Conservation (phyloP, 2,329 filamentous ascomycete genomes). For the Pseudogymnoascus sp. region DNA sequence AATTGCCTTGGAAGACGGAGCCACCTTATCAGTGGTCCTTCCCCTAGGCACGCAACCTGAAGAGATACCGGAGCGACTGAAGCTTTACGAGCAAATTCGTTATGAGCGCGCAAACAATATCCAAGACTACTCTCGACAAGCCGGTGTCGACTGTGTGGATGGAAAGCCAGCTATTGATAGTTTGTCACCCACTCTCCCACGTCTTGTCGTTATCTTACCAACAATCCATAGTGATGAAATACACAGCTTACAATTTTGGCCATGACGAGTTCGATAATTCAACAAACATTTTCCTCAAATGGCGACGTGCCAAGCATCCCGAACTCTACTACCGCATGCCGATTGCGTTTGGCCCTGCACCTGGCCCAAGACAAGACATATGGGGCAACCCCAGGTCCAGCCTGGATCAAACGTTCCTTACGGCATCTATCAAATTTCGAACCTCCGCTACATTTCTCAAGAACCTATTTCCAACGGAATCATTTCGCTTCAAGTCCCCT, state of each 20-base stretch:
- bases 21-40: conserved; percentile 48
- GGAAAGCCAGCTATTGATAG: conserved; percentile 24
- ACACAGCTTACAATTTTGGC: conserved; percentile 38
- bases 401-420: conserved; percentile 11
- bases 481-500: conserved; percentile 27
- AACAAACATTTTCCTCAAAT: conserved; percentile 35
- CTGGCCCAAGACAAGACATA: conserved; percentile 17
- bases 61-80: conserved; percentile 46
- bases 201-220: background rate
- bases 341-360: conserved; percentile 26
- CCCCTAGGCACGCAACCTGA: conserved; percentile 33
- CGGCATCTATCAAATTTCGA: conserved; percentile 32
- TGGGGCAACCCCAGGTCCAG: conserved; percentile 8
- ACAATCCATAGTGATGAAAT: conserved; percentile 17
- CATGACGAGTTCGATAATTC: conserved; percentile 46
- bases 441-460: conserved; percentile 32
- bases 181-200: background rate
- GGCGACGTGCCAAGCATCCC: conserved; percentile 32
- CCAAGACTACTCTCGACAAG: conserved; percentile 47
- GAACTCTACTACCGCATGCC: conserved; percentile 35
- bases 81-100: conserved; percentile 50
- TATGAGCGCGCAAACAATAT: conserved; percentile 48
- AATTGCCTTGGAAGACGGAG: conserved; percentile 59
- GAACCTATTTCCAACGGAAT: conserved; percentile 30
- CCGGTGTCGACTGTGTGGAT: conserved; percentile 38